Evolutionary conservation across 2,329 filamentous ascomycete genomes (phyloP), one percentile per base, ranked within the genome.

Genomic region (Trichoderma afroharzianum): DNA sequence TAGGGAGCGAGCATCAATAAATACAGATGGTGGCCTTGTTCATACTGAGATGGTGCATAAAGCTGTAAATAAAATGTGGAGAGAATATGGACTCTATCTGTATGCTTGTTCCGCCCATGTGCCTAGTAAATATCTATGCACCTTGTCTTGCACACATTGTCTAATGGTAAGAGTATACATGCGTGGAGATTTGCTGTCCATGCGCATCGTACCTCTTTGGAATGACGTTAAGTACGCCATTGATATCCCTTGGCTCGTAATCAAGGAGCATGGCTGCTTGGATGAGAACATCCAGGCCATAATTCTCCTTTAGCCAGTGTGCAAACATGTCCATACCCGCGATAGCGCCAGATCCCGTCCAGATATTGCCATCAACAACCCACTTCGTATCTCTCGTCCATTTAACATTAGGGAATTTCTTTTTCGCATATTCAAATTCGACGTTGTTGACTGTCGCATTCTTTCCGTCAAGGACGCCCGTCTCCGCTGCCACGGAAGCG

Each of bases 241-340:
- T 73, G 2, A 75, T 62, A 68, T 81, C 79, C 9, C 81, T 74
- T 1, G 81, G 81, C 70, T 82, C 81, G 71, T 76, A 82, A 58
- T 83, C 82, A 33, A 82, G 73, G 0, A 63, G 67, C 32, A 74
- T 67, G 1, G 74, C 63, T 2, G 76, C 75, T 6, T 71, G 15
- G 0, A 47, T 74, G 30, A 80, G 74, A 21, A 81, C 72, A 4
- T 79, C 77, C 21, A 76, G 32, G 0, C 81, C 81, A 73, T 76
- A 81, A 2, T 75, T 78, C 62, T 81, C 76, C 63, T 80, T 80
- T 1, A 84, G 68, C 81, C 82, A 84, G 39, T 83, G 77, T 9
- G 82, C 75, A 69, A 82, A 73, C 79, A 83, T 82, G 21, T 85
- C 84, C 77, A 85, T 85, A 0, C 83, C 84, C 6, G 84, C 83